Evolutionary conservation across 164 flowering plant genomes (phyloP), one percentile per base, ranked within the genome.

Genomic region (Echeveria elegans): DNA sequence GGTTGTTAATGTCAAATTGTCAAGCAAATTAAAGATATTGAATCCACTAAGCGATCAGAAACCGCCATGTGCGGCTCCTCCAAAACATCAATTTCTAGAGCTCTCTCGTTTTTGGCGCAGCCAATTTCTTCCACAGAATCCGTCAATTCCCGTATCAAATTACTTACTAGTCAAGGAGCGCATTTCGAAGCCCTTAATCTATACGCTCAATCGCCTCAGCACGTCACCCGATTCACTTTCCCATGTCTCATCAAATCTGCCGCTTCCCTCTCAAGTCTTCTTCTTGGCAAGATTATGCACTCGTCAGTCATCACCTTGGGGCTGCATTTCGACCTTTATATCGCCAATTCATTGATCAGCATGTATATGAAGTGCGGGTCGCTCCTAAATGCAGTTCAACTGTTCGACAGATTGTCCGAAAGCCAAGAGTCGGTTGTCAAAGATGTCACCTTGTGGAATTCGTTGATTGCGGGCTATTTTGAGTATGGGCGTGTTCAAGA

Each of bases 371-470:
- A 79, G 79, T 82, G 86, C 63, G 88, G 86, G 71, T 75, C 74
- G 2, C 58, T 88, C 2, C 0, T 12, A 6, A 45, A 29, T 70
- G 95, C 90, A 52, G 47, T 67, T 52, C 61, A 81, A 2, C 78
- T 88, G 87, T 88, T 88, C 69, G 88, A 61, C 64, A 40, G 34
- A 65, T 68, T 71, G 70, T 56, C 79, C 69, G 36, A 79, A 9
- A 60, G 68, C 16, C 77, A 72, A 58, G 66, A 0, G 64, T 63
- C 72, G 21, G 36, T 47, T 12, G 52, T 5, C 8, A 76, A 28
- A 26, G 90, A 88, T 68, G 75, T 80, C 19, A 78, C 86, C 21
- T 43, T 85, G 10, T 88, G 88, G 90, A 88, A 88, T 69, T 75
- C 85, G 64, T 62, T 86, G 32, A 70, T 88, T 63, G 84, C 83